A percentile compares a stretch with the other conserved stretches of the same genome.
Conservation (phyloP, 106 monocot genomes). For the Allium sativum region DNA sequence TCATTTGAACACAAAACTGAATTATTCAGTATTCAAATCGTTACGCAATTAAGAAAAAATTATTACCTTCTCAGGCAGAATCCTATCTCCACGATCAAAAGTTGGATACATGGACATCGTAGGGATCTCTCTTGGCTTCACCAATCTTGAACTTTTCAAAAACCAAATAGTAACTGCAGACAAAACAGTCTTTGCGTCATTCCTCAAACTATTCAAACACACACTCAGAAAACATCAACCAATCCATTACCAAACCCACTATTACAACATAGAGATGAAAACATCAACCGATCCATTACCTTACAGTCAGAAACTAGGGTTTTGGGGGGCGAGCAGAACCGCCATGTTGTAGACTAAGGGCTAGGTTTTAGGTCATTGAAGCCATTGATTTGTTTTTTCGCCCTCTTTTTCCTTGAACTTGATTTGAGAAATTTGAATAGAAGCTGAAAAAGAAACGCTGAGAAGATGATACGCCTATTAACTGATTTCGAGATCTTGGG, state of each 20-base stretch:
- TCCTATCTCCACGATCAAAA: slow-evolving; percentile 64
- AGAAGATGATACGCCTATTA: too few relatives aligned
- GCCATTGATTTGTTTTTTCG: slow-evolving; percentile 8
- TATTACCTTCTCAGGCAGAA: slow-evolving; percentile 67
- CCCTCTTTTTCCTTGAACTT: too few relatives aligned
- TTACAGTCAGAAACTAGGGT: slow-evolving; percentile 8
- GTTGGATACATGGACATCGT: slow-evolving; percentile 64
- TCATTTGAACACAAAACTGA: neutral
- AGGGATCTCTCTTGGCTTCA: slow-evolving; percentile 59
- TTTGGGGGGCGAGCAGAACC: slow-evolving; percentile 29
- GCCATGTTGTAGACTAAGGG: slow-evolving; percentile 23
- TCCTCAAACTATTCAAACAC: slow-evolving; percentile 22
- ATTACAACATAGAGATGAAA: neutral
- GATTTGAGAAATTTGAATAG: too few relatives aligned
- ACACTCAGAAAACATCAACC: slow-evolving; percentile 1
- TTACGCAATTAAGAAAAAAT: neutral
- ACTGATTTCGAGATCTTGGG: too few relatives aligned
- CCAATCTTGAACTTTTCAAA: slow-evolving; percentile 41
- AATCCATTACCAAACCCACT: neutral
- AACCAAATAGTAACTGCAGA: slow-evolving; percentile 54
- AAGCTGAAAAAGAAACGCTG: too few relatives aligned
- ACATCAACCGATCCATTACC: neutral
- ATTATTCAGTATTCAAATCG: neutral
- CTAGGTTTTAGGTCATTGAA: slow-evolving; percentile 52
- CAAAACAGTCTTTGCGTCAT: slow-evolving; percentile 49